Evolutionary conservation across 2,329 filamentous ascomycete genomes (phyloP).

Genomic region (Beauveria sp.): DNA sequence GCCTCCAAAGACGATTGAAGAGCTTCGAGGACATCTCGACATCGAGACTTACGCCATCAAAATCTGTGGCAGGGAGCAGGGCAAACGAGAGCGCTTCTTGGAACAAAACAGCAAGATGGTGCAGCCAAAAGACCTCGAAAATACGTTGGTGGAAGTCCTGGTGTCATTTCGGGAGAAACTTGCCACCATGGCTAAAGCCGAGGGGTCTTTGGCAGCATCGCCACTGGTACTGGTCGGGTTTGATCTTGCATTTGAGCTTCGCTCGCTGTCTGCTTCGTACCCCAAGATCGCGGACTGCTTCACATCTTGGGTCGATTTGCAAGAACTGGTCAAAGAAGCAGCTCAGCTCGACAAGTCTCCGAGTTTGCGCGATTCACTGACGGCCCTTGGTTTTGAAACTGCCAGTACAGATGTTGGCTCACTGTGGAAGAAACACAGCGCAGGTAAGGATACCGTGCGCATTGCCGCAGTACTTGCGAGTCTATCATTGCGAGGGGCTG

Average conservation of each 20-base stretch:
- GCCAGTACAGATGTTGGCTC: neutral
- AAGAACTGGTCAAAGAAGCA: conserved; percentile 1
- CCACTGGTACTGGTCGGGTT: neutral
- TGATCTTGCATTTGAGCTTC: conserved; percentile 3
- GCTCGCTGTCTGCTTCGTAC: neutral
- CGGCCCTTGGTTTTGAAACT: neutral
- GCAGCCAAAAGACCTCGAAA: neutral
- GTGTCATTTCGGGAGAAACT: neutral
- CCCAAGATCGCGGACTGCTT: conserved; percentile 2
- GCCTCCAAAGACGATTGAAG: neutral
- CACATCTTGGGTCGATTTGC: neutral
- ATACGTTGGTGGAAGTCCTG: neutral
- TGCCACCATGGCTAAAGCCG: neutral
- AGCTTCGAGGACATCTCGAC: neutral
- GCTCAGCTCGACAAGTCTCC: neutral
- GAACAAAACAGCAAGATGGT: neutral
- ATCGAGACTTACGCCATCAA: neutral
- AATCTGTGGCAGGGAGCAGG: neutral
- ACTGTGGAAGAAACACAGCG: conserved; percentile 1
- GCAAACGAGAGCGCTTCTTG: neutral
- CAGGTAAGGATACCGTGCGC: neutral
- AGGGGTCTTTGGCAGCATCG: neutral
- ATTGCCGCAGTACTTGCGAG: neutral
- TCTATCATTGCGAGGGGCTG: neutral
- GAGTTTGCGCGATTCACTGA: conserved; percentile 3